Conservation (phyloP, 371 early-diverging fungal species). For the Amoeboradix gromovi region DNA sequence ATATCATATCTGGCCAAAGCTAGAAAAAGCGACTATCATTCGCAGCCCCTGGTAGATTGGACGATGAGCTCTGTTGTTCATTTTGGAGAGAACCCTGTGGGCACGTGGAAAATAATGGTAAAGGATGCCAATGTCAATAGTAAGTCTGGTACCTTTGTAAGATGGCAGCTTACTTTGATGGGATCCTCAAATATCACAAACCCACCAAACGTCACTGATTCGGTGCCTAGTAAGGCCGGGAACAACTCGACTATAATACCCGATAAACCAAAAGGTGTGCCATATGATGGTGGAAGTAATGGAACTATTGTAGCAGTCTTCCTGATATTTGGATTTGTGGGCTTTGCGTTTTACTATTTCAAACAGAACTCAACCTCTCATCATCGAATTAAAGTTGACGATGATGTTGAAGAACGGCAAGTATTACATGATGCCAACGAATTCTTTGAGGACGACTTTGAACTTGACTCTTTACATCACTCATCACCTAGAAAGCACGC, state of each 20-base stretch:
- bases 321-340: not conserved
- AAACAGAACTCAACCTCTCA: not conserved
- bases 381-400: not conserved
- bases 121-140: not conserved
- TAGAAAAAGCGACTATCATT: not conserved
- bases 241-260: not conserved
- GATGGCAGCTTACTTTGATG: not conserved
- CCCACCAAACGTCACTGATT: not conserved
- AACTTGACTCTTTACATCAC: not conserved
- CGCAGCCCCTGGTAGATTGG: not conserved
- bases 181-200: not conserved
- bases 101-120: not conserved
- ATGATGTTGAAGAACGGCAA: not conserved
- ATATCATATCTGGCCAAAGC: not conserved
- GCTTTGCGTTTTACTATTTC: not conserved
- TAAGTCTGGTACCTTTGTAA: not conserved
- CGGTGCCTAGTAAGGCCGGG: not conserved
- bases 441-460: not conserved
- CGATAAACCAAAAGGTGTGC: not conserved
- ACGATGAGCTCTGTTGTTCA: not conserved
- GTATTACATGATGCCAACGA: not conserved
- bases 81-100: not conserved
- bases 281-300: not conserved
- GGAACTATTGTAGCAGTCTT: not conserved
- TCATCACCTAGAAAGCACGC: not conserved